Conservation (phyloP, 2,329 filamentous ascomycete species). For the Hypoxylon rubiginosum region DNA sequence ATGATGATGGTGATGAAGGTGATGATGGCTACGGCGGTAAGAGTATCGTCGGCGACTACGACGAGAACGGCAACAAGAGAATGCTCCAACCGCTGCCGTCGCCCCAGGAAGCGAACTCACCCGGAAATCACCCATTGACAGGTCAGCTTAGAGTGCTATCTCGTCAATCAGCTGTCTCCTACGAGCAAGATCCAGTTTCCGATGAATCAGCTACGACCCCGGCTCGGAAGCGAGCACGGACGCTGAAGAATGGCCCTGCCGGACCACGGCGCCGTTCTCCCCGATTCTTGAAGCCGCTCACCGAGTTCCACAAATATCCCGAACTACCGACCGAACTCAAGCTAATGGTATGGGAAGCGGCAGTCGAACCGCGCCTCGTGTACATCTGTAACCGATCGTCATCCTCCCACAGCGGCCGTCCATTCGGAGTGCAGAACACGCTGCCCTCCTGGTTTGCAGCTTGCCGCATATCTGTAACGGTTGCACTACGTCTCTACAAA, state of each 20-base stretch:
- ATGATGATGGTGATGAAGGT: slow-evolving; percentile 6
- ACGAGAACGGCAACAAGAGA: slow-evolving; percentile 7
- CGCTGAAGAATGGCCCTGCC: background rate
- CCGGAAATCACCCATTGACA: slow-evolving; percentile 11
- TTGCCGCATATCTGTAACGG: slow-evolving; percentile 37
- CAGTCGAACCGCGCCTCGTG: slow-evolving; percentile 45
- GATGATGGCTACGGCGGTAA: background rate
- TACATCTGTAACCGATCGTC: slow-evolving; percentile 51
- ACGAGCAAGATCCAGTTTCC: slow-evolving; percentile 2
- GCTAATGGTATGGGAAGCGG: slow-evolving; percentile 51
- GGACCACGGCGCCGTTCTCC: slow-evolving; percentile 46
- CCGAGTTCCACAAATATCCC: slow-evolving; percentile 47
- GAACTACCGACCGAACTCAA: slow-evolving; percentile 48
- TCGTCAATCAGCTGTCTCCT: slow-evolving; percentile 17
- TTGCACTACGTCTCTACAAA: slow-evolving; percentile 43
- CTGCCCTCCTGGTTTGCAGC: slow-evolving; percentile 48
- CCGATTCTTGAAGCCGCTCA: slow-evolving; percentile 48
- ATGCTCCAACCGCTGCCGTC: slow-evolving; percentile 4
- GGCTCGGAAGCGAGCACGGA: slow-evolving; percentile 11
- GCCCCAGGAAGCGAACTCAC: background rate
- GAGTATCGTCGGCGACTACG: background rate
- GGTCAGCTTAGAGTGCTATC: slow-evolving; percentile 27
- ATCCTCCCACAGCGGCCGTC: background rate
- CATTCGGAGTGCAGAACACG: slow-evolving; percentile 44
- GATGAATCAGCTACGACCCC: background rate